Conservation (phyloP, 306 rosid genomes). For the Senna siamea region DNA sequence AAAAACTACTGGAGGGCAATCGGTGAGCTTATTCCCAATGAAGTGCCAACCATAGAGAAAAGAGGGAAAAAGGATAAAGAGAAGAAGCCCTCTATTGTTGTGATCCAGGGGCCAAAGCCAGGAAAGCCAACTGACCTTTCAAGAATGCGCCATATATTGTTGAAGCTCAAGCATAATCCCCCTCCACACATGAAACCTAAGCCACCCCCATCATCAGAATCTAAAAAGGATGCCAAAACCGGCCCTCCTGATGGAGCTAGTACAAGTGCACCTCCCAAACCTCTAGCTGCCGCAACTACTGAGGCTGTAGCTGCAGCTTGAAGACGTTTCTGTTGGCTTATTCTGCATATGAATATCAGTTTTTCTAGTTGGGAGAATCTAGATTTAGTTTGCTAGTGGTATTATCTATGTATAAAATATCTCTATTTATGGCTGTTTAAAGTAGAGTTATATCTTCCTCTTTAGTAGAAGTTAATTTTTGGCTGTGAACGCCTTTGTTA, state of each 20-base stretch:
- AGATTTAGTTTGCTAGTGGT: conserved; percentile 1
- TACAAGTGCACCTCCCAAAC: conserved; percentile 37
- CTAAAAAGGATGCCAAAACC: conserved; percentile 44
- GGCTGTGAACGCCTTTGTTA: background rate
- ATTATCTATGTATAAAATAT: conserved; percentile 7
- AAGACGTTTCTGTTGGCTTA: conserved; percentile 20
- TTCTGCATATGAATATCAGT: conserved; percentile 20
- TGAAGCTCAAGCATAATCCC: conserved; percentile 93
- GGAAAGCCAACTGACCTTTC: conserved; percentile 98
- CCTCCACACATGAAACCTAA: conserved; percentile 93
- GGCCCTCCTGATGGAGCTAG: conserved; percentile 34
- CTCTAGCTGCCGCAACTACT: conserved; percentile 20
- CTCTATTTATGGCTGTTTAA: conserved; percentile 9
- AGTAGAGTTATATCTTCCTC: background rate
- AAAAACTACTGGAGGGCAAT: conserved; percentile 97
- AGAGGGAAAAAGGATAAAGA: conserved; percentile 95
- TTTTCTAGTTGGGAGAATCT: conserved; percentile 1
- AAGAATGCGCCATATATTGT: conserved; percentile 77
- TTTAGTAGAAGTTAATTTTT: conserved; percentile 1
- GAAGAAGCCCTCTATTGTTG: conserved; percentile 78
- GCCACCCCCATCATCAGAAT: conserved; percentile 64
- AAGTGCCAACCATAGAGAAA: conserved; percentile 83
- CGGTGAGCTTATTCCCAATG: conserved; percentile 87
- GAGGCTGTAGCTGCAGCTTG: conserved; percentile 41
- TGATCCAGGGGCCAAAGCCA: conserved; percentile 96